A percentile compares a stretch with the other conserved stretches of the same genome.
Conservation (phyloP, 202 grass and related monocot species). For the Bolboschoenoplectus hybrid region DNA sequence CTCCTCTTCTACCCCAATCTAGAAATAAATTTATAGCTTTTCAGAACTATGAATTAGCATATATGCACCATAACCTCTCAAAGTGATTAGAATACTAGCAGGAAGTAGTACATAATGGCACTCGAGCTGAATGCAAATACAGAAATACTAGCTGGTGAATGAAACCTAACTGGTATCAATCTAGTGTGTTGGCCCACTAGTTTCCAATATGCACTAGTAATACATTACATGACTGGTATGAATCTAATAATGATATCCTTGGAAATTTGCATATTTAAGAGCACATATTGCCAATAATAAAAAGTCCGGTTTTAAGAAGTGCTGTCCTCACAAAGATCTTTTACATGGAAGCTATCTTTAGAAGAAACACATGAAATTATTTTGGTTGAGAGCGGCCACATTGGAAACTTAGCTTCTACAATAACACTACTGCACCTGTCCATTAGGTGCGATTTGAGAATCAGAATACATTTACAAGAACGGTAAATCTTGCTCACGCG, state of each 20-base stretch:
- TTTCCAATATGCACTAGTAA: background rate
- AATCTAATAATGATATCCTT: background rate
- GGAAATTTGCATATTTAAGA: background rate
- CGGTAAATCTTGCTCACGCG: conserved; percentile 30
- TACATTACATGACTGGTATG: background rate
- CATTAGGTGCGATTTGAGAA: conserved; percentile 32
- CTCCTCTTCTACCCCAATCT: conserved; percentile 74
- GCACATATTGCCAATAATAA: background rate
- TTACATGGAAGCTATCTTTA: background rate
- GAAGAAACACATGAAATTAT: background rate
- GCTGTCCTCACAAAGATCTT: background rate
- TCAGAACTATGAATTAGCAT: background rate
- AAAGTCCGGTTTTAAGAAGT: background rate
- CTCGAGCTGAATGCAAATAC: background rate
- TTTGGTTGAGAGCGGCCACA: background rate
- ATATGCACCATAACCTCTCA: conserved; percentile 13
- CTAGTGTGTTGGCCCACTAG: background rate
- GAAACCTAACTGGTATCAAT: background rate
- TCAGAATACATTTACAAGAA: conserved; percentile 23
- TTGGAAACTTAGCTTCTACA: background rate
- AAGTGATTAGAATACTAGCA: background rate
- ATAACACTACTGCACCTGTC: background rate
- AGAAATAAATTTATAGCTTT: conserved; percentile 10
- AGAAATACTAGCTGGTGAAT: background rate
- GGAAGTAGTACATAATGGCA: background rate